These are phyloP conservation scores for Lachancea mirantina DNA, from an alignment of 805 yeast species.

Conservation along the genomic window DNA sequence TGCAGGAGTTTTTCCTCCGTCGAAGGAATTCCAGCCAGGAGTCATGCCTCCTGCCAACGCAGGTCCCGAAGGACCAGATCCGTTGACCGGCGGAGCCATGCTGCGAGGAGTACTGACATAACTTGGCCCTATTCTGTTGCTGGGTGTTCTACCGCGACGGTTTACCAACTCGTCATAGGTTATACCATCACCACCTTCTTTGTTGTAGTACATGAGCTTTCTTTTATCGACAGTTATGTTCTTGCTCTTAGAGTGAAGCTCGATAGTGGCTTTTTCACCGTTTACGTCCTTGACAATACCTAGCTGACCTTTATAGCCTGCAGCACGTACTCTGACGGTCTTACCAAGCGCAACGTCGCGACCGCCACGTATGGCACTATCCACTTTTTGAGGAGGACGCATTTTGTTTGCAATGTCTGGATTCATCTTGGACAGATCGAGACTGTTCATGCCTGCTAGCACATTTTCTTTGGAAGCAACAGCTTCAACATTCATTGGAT, in stretches of 20 bases:
- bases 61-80: constrained; percentile 27
- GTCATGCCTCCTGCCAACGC: constrained; percentile 39
- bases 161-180: constrained; percentile 77
- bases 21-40: constrained; percentile 50
- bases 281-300: constrained; percentile 93
- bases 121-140: constrained; percentile 31
- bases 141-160: constrained; percentile 35
- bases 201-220: constrained; percentile 66
- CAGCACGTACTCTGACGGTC: constrained; percentile 84
- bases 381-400: constrained; percentile 54
- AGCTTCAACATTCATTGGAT: constrained; percentile 69
- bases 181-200: constrained; percentile 54
- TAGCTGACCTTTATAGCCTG: constrained; percentile 84
- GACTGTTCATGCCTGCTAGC: constrained; percentile 27
- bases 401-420: constrained; percentile 45
- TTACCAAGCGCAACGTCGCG: constrained; percentile 77
- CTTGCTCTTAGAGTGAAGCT: constrained; percentile 86
- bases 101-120: constrained; percentile 30
- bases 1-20: constrained; percentile 42
- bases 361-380: constrained; percentile 52
- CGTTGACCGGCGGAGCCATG: constrained; percentile 29
- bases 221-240: constrained; percentile 77
- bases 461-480: constrained; percentile 77
- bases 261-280: constrained; percentile 86
- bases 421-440: constrained; percentile 80